Conservation (phyloP, 169 alveolate genomes). For the Cystoisospora suis region DNA sequence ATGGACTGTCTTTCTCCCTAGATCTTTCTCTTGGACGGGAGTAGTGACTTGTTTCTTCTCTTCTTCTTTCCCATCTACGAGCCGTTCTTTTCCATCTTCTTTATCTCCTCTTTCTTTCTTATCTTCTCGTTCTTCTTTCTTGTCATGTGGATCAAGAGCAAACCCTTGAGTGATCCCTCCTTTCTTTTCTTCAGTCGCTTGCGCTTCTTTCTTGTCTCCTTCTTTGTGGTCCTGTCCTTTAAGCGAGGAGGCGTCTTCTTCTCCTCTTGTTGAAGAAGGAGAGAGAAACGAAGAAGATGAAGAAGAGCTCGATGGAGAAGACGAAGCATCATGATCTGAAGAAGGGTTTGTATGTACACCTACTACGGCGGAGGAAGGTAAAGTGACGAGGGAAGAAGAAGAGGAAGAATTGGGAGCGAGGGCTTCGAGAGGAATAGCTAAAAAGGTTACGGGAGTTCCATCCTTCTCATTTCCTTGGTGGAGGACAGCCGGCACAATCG, state of each 20-base stretch:
- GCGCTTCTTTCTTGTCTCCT: background rate
- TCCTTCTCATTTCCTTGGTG: no score
- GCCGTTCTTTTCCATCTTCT: background rate
- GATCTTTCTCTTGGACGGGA: no score
- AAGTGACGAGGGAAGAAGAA: no score
- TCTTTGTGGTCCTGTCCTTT: background rate
- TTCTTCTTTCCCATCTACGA: background rate
- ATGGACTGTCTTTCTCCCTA: no score
- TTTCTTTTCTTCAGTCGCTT: background rate
- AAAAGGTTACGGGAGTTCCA: no score
- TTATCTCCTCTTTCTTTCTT: background rate
- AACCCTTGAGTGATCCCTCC: background rate
- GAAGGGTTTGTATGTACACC: background rate
- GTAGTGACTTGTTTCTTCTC: no score
- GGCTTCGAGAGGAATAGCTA: no score
- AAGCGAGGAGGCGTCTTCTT: background rate
- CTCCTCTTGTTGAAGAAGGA: background rate
- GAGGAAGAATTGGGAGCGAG: no score
- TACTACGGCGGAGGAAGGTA: no score
- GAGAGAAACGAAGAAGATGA: background rate
- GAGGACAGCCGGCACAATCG: no score
- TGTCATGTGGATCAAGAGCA: background rate
- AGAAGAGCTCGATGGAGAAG: background rate
- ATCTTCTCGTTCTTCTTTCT: background rate
- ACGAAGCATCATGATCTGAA: background rate